phyloP scores from a whole-genome alignment of 2,329 filamentous ascomycete species.

The Aspergillus brunneoviolaceus region DNA sequence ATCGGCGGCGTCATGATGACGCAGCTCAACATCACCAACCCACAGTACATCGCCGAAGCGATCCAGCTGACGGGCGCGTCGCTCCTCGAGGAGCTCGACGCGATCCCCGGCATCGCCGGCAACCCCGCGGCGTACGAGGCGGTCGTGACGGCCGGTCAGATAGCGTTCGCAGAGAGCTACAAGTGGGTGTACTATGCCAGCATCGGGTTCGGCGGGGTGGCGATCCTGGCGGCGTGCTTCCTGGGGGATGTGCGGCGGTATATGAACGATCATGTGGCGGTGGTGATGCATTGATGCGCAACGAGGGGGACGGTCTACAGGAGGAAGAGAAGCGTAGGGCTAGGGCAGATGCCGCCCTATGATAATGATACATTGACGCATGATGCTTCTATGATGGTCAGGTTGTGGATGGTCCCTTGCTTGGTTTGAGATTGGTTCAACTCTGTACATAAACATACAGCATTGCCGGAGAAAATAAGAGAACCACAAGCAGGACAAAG shows the following conservation, averaged over 20 bases:
- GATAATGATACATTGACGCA: no score
- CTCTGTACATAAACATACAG: no score
- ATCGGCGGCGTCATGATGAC: constrained; percentile 53
- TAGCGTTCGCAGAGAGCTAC: constrained; percentile 60
- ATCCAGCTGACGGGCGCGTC: constrained; percentile 56
- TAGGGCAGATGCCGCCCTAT: no score
- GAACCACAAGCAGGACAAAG: no score
- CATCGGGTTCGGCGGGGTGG: constrained; percentile 60
- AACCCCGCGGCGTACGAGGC: constrained; percentile 52
- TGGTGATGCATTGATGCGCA: constrained; percentile 36
- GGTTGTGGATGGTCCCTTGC: no score
- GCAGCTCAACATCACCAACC: constrained; percentile 52
- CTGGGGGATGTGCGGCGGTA: constrained; percentile 59
- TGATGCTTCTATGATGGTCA: no score
- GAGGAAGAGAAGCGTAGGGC: no score
- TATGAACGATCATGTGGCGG: constrained; percentile 60
- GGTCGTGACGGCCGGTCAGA: constrained; percentile 56
- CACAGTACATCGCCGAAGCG: constrained; percentile 48
- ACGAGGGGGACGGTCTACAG: no score
- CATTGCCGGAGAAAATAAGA: no score
- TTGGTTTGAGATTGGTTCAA: no score
- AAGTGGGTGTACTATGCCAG: constrained; percentile 62
- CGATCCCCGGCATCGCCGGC: constrained; percentile 54
- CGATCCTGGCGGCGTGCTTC: constrained; percentile 59
- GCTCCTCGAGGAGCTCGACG: constrained; percentile 50